These are phyloP conservation scores for Stachybotrys elegans DNA, from an alignment of 2,329 filamentous ascomycete species.

Conservation along the genomic window DNA sequence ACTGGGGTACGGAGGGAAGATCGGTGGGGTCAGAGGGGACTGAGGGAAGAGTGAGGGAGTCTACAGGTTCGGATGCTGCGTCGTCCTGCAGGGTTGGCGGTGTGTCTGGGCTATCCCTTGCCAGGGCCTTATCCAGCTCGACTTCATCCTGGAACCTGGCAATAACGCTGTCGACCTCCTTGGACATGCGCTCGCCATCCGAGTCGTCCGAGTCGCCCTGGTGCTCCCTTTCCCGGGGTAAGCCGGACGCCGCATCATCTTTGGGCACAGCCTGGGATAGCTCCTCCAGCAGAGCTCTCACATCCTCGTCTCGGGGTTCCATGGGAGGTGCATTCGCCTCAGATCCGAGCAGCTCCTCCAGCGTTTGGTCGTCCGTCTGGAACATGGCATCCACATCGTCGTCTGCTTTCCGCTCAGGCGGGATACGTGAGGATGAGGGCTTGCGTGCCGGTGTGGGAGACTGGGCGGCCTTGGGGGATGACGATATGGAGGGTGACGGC, in stretches of 20 bases:
- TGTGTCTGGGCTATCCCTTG: no score
- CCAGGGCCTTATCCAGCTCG: constrained; percentile 29
- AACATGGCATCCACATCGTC: constrained; percentile 34
- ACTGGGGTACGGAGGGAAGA: constrained; percentile 21
- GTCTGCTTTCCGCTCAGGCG: constrained; percentile 12
- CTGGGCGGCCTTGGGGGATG: constrained; percentile 2
- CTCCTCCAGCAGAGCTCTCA: constrained; percentile 31
- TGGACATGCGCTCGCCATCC: constrained; percentile 44
- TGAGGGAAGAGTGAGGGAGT: constrained; percentile 35
- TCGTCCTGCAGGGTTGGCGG: constrained; percentile 11
- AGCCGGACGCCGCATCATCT: constrained; percentile 8
- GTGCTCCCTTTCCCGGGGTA: constrained; percentile 2
- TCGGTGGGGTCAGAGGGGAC: constrained; percentile 40
- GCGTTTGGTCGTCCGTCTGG: constrained; percentile 44
- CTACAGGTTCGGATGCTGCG: constrained; percentile 15
- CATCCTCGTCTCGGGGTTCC: constrained; percentile 24
- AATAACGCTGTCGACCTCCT: constrained; percentile 39
- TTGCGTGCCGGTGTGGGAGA: background rate
- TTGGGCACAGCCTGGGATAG: constrained; percentile 27
- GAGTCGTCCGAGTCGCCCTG: constrained; percentile 35
- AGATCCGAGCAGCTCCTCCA: constrained; percentile 46
- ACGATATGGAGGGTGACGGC: constrained; percentile 10
- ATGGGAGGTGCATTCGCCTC: constrained; percentile 16
- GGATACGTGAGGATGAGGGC: background rate
- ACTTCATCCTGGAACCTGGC: constrained; percentile 41